Evolutionary conservation across 768 basidiomycete genomes (phyloP), one percentile per base, ranked within the genome.

Genomic region (Cyclocybe cylindracea): DNA sequence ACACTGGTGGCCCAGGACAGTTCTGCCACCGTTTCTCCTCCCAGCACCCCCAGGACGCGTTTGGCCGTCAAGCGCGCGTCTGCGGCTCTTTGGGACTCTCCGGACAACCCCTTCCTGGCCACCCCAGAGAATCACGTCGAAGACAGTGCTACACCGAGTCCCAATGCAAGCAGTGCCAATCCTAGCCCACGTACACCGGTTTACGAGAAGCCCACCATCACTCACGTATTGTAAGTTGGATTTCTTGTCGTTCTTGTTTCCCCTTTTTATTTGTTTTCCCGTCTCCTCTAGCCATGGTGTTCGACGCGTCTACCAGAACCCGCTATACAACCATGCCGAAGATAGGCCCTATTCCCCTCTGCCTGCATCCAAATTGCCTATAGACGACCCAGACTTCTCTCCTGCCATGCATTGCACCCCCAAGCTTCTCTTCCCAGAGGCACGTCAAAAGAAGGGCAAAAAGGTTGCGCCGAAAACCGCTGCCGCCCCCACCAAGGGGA

Each of bases 61-160:
- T 55, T 57, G 8, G 48, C 52, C 14, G 48, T 63, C 57, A 53
- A 60, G 46, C 37, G 56, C 63, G 56, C 64, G 24, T 24, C 24
- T 65, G 37, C 60, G 61, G 49, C n/a, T n/a, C 39, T 66, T 70
- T 41, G 83, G 13, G 86, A 87, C 64, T 85, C 86, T 3, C 87
- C 86, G 1, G 77, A 84, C 54, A 89, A 89, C 51, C 87, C 88
- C n/a, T n/a, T 90, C 73, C 73, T 89, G 9, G 71, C 68, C 19
- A 76, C 76, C 1, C 72, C 76, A n/a, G 58, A 50, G 10, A n/a
- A n/a, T n/a, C 68, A 72, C 6, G 68, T 70, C 10, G 65, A 61
- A 19, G 71, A 70, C 8, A 65, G 67, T 0, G 64, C 68, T 29
- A 69, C 61, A 45, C 47, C 62, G 5, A 65, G 67, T 29, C 62